Evolutionary conservation across 2,329 filamentous ascomycete genomes (phyloP), one percentile per base, ranked within the genome.

Genomic region (Kalaharituber pfeilii): DNA sequence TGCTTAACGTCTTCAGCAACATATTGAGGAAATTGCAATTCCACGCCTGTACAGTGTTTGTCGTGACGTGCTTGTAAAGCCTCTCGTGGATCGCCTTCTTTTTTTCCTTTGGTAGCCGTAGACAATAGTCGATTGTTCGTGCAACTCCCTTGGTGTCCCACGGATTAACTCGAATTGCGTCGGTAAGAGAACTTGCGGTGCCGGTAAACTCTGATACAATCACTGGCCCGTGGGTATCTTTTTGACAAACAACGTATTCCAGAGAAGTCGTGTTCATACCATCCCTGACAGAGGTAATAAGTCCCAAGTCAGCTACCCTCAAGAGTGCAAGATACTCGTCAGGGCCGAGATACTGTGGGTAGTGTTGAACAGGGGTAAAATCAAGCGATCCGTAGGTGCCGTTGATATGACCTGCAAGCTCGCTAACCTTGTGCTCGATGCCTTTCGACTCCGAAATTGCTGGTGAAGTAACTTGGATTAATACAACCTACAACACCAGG

Each of bases 221-320:
- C 49, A 96, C 73, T 1, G 88, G 89, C 0, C 88, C 85, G 62
- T 88, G 80, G 54, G 81, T 81, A 59, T 91, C 82, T 64, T 86
- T 84, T 69, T 96, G 89, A 67, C 86, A 94, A 55, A 94, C 77
- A 55, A 96, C 81, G 66, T 95, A 96, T 69, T 96, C 91, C 62
- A 96, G 73, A 66, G 86, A 93, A 20, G 88, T 94, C 0, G 89
- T 95, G 72, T 95, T 96, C 88, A 96, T 95, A 56, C 89, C 89
- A 67, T 96, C 91, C 57, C 89, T 80, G 22, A 96, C 88, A 62
- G 86, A 94, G 5, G 91, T 95, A 68, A 96, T 95, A 51, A 96
- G 74, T 3, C 87, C 89, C 61, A 95, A 85, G 67, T 96, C 87
- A 29, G 84, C 88, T 2, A 86, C 80, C 24, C 89, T 81, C 52